Evolutionary conservation across 768 basidiomycete species (phyloP).

Genomic region (Mycena kentingensis): DNA sequence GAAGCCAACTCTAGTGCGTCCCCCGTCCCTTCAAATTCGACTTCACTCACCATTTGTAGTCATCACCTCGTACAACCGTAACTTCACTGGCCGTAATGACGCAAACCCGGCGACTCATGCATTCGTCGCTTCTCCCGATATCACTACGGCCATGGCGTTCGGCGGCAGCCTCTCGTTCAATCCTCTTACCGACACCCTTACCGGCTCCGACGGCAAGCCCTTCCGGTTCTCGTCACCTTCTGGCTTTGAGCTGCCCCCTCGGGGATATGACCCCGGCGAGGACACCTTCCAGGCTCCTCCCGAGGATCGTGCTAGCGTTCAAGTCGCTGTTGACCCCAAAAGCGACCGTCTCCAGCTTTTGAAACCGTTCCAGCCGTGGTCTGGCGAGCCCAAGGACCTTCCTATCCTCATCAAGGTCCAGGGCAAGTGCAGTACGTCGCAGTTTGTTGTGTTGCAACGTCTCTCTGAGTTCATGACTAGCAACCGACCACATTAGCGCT

Average conservation of each 20-base stretch:
- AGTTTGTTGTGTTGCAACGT: neutral
- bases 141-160: slow-evolving; percentile 97
- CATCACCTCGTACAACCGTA: slow-evolving; percentile 99
- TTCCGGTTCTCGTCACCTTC: slow-evolving; percentile 96
- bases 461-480: slow-evolving; percentile 30
- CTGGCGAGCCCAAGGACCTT: slow-evolving; percentile 87
- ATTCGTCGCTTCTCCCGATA: slow-evolving; percentile 90
- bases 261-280: slow-evolving; percentile 95
- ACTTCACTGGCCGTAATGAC: slow-evolving; percentile 99
- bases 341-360: slow-evolving; percentile 82
- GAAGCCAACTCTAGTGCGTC: slow-evolving; percentile 90
- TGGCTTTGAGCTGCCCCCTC: slow-evolving; percentile 91
- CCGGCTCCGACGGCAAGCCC: slow-evolving; percentile 87
- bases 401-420: slow-evolving; percentile 97
- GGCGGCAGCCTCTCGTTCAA: slow-evolving; percentile 95
- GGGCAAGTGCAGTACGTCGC: slow-evolving; percentile 93
- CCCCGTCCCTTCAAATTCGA: neutral
- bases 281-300: slow-evolving; percentile 98
- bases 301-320: slow-evolving; percentile 75
- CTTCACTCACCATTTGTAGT: slow-evolving; percentile 45
- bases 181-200: slow-evolving; percentile 89
- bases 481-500: slow-evolving; percentile 94
- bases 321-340: slow-evolving; percentile 80
- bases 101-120: slow-evolving; percentile 99
- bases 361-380: slow-evolving; percentile 85